Conservation (phyloP, 306 rosid genomes). For the Pachyrhizus erosus region DNA sequence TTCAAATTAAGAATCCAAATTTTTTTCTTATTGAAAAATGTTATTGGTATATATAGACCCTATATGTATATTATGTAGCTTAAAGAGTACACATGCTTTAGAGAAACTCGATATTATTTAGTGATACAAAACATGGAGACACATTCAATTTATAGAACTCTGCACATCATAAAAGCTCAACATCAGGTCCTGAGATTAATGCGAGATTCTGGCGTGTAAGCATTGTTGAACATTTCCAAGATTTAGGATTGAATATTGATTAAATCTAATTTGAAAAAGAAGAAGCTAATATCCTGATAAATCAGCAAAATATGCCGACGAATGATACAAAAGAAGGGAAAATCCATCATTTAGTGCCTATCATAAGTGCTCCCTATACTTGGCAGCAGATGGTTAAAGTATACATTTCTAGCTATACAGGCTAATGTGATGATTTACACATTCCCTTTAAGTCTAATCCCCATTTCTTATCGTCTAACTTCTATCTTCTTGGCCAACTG, state of each 20-base stretch:
- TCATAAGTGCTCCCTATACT: background rate
- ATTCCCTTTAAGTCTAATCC: background rate
- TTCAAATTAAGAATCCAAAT: no score
- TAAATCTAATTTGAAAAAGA: background rate
- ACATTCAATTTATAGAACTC: no score
- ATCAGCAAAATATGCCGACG: background rate
- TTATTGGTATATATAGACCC: no score
- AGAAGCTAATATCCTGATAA: background rate
- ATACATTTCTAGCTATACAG: background rate
- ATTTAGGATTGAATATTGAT: background rate
- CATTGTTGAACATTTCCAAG: background rate
- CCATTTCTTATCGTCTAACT: background rate
- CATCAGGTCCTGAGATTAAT: no score
- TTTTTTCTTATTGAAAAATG: no score
- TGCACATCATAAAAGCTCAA: no score
- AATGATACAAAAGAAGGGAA: background rate
- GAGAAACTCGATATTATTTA: no score
- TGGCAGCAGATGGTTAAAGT: background rate
- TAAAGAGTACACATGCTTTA: no score
- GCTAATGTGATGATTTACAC: background rate
- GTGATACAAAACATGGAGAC: no score
- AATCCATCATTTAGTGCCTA: background rate
- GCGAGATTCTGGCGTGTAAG: no score
- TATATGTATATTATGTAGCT: no score
- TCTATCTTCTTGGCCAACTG: background rate